Evolutionary conservation across 495 filamentous ascomycete genomes (phyloP), one percentile per base, ranked within the genome.

Genomic region (Achaetomiella virescens): DNA sequence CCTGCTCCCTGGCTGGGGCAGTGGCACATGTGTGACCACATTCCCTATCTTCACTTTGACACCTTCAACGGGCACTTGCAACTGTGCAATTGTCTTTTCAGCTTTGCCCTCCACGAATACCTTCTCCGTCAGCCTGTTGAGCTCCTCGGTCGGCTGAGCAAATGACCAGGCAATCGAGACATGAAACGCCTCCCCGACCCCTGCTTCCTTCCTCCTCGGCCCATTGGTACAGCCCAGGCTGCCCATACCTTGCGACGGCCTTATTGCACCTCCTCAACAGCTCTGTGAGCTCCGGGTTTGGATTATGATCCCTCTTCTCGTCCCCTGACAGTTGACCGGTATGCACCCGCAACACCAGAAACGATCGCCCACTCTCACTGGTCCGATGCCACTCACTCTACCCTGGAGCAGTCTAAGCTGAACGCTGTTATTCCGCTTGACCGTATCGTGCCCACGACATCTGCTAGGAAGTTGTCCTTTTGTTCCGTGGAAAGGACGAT

Each of bases 21-120:
- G 67, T 10, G 70, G 61, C 4, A 87, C 72, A 58, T 75, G 78
- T 18, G 79, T 79, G 9, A 91, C 80, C 17, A 79, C 70, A 60
- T 91, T 92, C 4, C 90, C 90, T 65, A 91, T 82, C 72, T 90
- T 93, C 18, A 75, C 81, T 73, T 92, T 95, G 54, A 89, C 64
- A 2, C 71, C 74, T 12, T 71, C 59, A 20, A 85, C 76, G 4
- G 43, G 55, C 21, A 86, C 62, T 7, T 54, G 54, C 41, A 79
- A 60, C 9, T 52, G 49, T 15, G 56, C 44, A 1, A 72, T 50
- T 3, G 51, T 61, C 9, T 57, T 58, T 18, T 45, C 47, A 3
- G 61, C 55, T 53, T 45, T 15, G 15, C 44, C 25, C 22, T 60
- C 48, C 8, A 35, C 43, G 22, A 73, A 69, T 0, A 70, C 57